These are phyloP conservation scores for Penicillium crystallinum DNA, from an alignment of 495 filamentous ascomycete genomes.

Conservation along the genomic window DNA sequence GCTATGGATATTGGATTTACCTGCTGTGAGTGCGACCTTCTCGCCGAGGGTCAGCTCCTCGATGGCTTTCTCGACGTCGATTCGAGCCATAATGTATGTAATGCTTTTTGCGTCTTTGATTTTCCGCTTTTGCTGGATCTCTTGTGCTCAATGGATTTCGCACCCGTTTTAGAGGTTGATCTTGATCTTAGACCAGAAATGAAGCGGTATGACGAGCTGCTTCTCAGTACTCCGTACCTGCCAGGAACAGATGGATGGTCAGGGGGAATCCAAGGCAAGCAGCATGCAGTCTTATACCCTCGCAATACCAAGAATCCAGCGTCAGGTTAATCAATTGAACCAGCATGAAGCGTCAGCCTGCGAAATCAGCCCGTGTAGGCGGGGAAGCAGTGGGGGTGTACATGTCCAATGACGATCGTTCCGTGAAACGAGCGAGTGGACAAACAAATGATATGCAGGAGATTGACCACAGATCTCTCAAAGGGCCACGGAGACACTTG, in stretches of 20 bases:
- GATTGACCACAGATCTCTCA: conserved; percentile 2
- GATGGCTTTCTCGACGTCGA: conserved; percentile 58
- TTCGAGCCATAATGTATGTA: conserved; percentile 44
- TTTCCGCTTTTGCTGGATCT: neutral
- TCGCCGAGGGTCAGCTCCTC: conserved; percentile 57
- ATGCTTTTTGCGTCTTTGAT: neutral
- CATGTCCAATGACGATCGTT: neutral
- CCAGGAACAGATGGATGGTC: neutral
- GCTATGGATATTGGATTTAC: conserved; percentile 25
- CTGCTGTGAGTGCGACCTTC: conserved; percentile 57
- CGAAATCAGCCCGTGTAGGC: neutral
- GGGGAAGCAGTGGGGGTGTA: neutral
- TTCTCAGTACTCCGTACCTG: too few relatives aligned
- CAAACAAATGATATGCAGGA: neutral
- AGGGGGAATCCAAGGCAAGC: neutral
- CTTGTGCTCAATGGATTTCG: neutral
- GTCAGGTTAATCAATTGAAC: neutral
- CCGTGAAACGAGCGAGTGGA: neutral
- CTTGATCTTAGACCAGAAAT: neutral
- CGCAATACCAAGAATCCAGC: neutral
- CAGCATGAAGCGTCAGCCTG: neutral
- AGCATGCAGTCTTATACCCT: neutral
- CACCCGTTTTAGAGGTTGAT: neutral
- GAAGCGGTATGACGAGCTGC: neutral
- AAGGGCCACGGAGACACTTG: conserved; percentile 16